Evolutionary conservation across 1,284 basidiomycete species (phyloP).

Genomic region (Tylopilus sp.): DNA sequence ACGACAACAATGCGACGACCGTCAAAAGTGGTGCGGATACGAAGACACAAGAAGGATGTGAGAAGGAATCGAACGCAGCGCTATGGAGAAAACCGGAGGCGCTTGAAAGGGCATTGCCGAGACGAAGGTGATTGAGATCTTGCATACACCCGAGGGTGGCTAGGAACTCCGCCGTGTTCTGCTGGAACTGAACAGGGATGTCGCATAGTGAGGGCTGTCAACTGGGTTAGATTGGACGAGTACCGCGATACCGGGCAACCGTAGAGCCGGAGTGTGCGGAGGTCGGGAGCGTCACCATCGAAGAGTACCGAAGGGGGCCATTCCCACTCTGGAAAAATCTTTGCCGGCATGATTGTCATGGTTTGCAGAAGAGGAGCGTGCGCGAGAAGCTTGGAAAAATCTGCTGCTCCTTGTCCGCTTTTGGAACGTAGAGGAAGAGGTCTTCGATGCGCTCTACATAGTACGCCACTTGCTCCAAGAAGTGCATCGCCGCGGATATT

Average conservation of each 20-base stretch:
- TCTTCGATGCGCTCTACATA: constrained; percentile 19
- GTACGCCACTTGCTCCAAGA: constrained; percentile 13
- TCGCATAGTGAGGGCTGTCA: constrained; percentile 28
- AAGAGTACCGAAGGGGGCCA: neutral
- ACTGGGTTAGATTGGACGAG: constrained; percentile 18
- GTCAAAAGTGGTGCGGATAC: neutral
- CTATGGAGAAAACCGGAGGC: neutral
- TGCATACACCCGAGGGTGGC: constrained; percentile 27
- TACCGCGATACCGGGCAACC: constrained; percentile 25
- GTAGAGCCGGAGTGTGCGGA: constrained; percentile 28
- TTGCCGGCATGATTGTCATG: neutral
- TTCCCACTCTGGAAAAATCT: neutral
- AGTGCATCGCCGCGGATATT: neutral
- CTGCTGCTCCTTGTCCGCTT: neutral
- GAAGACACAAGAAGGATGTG: neutral
- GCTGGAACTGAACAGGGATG: constrained; percentile 9
- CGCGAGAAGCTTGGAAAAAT: constrained; percentile 1
- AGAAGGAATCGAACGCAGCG: neutral
- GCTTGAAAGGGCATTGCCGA: constrained; percentile 4
- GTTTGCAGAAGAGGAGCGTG: constrained; percentile 4
- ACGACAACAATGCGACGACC: neutral
- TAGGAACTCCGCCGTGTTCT: constrained; percentile 21
- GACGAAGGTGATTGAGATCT: constrained; percentile 25
- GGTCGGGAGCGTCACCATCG: constrained; percentile 19
- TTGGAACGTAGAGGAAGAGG: constrained; percentile 3